A percentile compares a stretch with the other conserved stretches of the same genome.
These are phyloP conservation scores for Dissoconium aciculare DNA, from an alignment of 2,329 filamentous ascomycete genomes.

Conservation along the genomic window DNA sequence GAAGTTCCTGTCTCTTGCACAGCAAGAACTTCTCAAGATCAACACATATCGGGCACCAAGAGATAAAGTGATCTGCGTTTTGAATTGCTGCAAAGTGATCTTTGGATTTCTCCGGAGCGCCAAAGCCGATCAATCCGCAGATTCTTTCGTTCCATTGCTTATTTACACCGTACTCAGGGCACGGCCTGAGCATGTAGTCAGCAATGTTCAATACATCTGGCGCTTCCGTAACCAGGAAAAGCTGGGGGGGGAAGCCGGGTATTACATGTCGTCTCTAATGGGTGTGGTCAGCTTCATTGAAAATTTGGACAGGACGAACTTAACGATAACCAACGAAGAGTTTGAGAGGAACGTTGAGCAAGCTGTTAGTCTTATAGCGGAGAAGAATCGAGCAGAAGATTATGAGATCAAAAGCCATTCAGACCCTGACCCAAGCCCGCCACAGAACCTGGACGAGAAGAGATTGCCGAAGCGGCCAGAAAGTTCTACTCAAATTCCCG, in stretches of 20 bases:
- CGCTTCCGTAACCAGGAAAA: conserved; percentile 97
- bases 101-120: conserved; percentile 87
- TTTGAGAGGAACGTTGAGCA: conserved; percentile 95
- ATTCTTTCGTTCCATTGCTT: conserved; percentile 85
- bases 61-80: conserved; percentile 94
- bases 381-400: conserved; percentile 57
- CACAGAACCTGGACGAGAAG: conserved; percentile 31
- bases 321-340: conserved; percentile 88
- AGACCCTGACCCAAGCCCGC: conserved; percentile 25
- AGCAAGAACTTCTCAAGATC: conserved; percentile 91
- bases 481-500: conserved; percentile 44
- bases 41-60: conserved; percentile 91
- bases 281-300: conserved; percentile 95
- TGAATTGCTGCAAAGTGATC: conserved; percentile 99
- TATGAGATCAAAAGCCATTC: conserved; percentile 23
- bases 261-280: conserved; percentile 91
- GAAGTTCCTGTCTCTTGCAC: conserved; percentile 75
- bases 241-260: conserved; percentile 89
- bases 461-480: conserved; percentile 39
- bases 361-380: conserved; percentile 87
- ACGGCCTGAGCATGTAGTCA: conserved; percentile 88
- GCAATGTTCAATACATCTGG: conserved; percentile 95
- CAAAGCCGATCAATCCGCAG: conserved; percentile 85
- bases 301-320: conserved; percentile 79
- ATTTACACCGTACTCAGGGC: conserved; percentile 93